These are phyloP conservation scores for Cryptococcus sp. DNA, from an alignment of 1,284 basidiomycete genomes.

Conservation along the genomic window DNA sequence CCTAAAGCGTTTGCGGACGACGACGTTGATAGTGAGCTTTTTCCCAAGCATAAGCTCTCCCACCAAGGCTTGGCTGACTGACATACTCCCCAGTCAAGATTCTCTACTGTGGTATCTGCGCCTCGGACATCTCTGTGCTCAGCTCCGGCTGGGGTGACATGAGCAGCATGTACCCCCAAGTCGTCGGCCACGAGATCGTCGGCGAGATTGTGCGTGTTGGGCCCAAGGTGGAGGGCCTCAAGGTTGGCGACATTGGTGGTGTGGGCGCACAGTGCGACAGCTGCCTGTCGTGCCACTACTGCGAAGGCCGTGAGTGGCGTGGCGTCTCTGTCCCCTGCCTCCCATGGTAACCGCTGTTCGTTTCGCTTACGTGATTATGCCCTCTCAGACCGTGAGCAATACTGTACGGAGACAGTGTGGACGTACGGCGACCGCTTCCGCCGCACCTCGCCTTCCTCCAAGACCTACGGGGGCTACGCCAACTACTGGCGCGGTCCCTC, in stretches of 20 bases:
- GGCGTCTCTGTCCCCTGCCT: not conserved
- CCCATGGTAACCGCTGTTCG: slow-evolving; percentile 17
- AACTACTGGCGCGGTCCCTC: slow-evolving; percentile 45
- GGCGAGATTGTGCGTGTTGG: slow-evolving; percentile 32
- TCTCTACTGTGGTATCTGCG: slow-evolving; percentile 30
- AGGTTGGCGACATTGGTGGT: slow-evolving; percentile 51
- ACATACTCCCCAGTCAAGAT: slow-evolving; percentile 5
- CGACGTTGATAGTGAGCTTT: slow-evolving; percentile 47
- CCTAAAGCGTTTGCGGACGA: slow-evolving; percentile 48
- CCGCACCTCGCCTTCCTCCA: slow-evolving; percentile 28
- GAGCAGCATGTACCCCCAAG: slow-evolving; percentile 10
- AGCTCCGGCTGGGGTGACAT: slow-evolving; percentile 21
- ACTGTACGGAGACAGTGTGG: slow-evolving; percentile 41
- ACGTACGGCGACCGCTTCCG: slow-evolving; percentile 35
- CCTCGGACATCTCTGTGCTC: slow-evolving; percentile 25
- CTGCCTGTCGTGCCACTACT: slow-evolving; percentile 48
- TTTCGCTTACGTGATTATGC: slow-evolving; percentile 34
- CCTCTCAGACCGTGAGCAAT: slow-evolving; percentile 42
- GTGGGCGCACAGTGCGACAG: slow-evolving; percentile 53
- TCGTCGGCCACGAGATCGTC: slow-evolving; percentile 35
- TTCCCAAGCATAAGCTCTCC: too few relatives aligned
- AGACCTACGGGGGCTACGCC: slow-evolving; percentile 52
- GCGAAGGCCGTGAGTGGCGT: slow-evolving; percentile 45
- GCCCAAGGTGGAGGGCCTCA: slow-evolving; percentile 19
- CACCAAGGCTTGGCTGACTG: not conserved